Conservation (phyloP, 306 rosid species). For the Lathyrus tuberosus region DNA sequence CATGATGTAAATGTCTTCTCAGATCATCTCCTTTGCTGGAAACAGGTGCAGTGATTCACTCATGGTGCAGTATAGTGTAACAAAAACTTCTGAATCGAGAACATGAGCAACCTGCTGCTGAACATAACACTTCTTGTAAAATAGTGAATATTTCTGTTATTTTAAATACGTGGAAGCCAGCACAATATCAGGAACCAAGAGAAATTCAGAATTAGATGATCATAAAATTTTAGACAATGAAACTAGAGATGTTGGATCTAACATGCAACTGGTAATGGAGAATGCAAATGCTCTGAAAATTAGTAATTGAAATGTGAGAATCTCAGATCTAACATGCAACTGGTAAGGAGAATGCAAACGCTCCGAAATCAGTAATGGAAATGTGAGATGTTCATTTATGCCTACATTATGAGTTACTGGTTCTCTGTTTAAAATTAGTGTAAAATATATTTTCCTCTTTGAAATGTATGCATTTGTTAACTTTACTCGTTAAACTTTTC, state of each 20-base stretch:
- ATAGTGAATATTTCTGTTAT: conserved; percentile 61
- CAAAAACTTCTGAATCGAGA: conserved; percentile 54
- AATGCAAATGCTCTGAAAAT: too few species aligned
- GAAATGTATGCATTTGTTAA: too few species aligned
- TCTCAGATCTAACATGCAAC: too few species aligned
- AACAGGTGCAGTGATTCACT: conserved; percentile 51
- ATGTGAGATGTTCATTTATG: too few species aligned
- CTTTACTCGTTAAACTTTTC: too few species aligned
- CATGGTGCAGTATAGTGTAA: conserved; percentile 52
- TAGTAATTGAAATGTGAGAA: too few species aligned
- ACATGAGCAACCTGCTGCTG: conserved; percentile 51
- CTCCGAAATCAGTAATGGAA: too few species aligned
- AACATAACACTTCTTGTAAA: conserved; percentile 57
- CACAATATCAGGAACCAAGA: conserved; percentile 58
- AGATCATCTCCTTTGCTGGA: conserved; percentile 52
- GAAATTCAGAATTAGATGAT: conserved; percentile 53
- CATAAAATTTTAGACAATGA: conserved; percentile 38
- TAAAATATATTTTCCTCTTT: too few species aligned
- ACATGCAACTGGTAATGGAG: too few species aligned
- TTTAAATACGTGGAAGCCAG: conserved; percentile 74
- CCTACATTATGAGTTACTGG: background rate
- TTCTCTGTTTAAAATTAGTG: too few species aligned
- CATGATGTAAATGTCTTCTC: conserved; percentile 58
- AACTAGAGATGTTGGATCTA: too few species aligned
- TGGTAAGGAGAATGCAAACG: too few species aligned